These are phyloP conservation scores for Lomentospora prolificans DNA, from an alignment of 2,329 filamentous ascomycete genomes.

Conservation along the genomic window DNA sequence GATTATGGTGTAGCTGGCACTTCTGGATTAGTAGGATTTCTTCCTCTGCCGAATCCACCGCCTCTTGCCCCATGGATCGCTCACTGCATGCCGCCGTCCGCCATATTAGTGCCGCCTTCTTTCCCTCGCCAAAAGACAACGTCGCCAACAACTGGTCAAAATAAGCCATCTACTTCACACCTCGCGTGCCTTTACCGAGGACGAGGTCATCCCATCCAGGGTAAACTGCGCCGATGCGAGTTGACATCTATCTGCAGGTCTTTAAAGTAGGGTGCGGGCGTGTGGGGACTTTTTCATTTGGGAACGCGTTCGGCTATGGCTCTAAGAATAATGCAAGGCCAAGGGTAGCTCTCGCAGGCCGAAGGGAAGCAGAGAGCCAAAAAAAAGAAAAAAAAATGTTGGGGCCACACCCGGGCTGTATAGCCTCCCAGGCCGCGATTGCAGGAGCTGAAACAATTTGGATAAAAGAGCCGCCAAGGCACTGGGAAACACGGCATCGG, in stretches of 20 bases:
- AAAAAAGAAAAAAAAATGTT: not conserved
- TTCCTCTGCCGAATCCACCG: no score
- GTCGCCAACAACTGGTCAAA: no score
- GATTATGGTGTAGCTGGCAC: no score
- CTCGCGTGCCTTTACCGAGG: slow-evolving; percentile 1
- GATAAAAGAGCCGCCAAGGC: slow-evolving; percentile 7
- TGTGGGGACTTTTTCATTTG: not conserved
- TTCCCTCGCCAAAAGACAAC: no score
- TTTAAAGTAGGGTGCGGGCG: not conserved
- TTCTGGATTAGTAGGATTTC: no score
- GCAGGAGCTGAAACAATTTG: slow-evolving; percentile 5
- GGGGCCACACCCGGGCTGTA: not conserved
- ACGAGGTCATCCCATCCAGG: not conserved
- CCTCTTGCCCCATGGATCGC: no score
- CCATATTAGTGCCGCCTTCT: no score
- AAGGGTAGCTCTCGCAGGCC: no score
- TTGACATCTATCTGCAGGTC: not conserved
- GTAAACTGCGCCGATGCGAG: not conserved
- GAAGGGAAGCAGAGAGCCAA: not conserved
- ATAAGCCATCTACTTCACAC: not conserved
- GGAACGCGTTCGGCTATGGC: not conserved
- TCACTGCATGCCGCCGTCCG: no score
- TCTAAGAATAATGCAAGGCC: not conserved
- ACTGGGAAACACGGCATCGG: not conserved
- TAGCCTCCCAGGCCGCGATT: not conserved